These are phyloP conservation scores for Aureococcus anophagefferens DNA, from an alignment of 108 stramenopile species.

Conservation along the genomic window DNA sequence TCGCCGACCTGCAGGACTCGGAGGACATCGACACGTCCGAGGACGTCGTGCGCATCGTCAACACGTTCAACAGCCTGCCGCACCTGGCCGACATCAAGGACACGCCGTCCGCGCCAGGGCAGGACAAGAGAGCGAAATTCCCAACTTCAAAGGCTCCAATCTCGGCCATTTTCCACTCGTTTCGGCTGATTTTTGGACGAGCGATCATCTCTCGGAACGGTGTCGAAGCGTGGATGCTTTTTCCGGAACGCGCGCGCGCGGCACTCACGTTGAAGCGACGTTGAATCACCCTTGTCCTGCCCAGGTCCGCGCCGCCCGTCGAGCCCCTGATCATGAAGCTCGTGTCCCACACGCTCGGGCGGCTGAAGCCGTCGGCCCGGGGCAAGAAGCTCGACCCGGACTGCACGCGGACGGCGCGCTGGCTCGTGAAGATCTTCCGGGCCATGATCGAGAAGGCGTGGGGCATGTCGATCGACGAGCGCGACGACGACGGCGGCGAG, in stretches of 20 bases:
- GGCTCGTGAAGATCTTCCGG: conserved; percentile 22
- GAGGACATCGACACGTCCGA: conserved; percentile 16
- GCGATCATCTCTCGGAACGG: no score
- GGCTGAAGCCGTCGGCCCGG: conserved; percentile 11
- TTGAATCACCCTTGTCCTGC: no score
- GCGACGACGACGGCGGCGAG: conserved; percentile 29
- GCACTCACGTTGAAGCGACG: no score
- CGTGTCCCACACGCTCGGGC: conserved; percentile 18
- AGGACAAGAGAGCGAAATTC: no score
- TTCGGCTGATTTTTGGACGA: no score
- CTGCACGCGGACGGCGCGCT: conserved; percentile 14
- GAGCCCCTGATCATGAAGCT: conserved; percentile 26
- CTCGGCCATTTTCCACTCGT: no score
- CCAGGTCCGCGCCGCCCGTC: conserved; percentile 6
- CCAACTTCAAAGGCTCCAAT: no score
- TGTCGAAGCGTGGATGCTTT: no score
- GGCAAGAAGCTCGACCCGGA: conserved; percentile 11
- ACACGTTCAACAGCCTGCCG: not conserved
- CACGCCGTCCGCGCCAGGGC: no score
- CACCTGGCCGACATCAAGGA: not conserved
- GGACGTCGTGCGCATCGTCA: conserved; percentile 9
- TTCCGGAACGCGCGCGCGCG: no score
- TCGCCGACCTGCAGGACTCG: conserved; percentile 12
- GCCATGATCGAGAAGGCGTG: conserved; percentile 26
- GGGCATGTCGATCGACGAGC: conserved; percentile 28